Evolutionary conservation across 176 grass and related monocot genomes (phyloP), one percentile per base, ranked within the genome.

Genomic region (Cocos nucifera): DNA sequence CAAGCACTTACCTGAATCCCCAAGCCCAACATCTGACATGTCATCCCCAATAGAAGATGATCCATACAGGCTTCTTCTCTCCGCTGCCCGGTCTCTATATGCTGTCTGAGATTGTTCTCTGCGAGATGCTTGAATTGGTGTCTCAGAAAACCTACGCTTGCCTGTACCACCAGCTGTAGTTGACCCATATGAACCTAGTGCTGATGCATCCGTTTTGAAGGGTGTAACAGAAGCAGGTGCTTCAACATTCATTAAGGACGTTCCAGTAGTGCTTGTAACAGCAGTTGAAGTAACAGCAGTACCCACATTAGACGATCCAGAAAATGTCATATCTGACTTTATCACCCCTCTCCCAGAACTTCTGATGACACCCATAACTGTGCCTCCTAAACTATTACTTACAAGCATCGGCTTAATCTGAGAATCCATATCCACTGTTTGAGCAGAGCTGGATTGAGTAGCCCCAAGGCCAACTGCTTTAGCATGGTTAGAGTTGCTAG

Each of bases 71-170:
- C 18, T 98, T 56, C 94, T 71, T 83, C 94, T 92, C 75, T 98
- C 94, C 51, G 94, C 94, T 39, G 94, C 94, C 23, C 94, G 76
- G 52, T 98, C 94, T 92, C 94, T 92, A 49, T 98, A 98, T 48
- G 81, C 80, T 48, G 68, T 66, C 64, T 86, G 81, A 65, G 59
- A 51, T 58, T 69, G 73, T 50, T 76, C 73, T 56, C 67, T 77
- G 60, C 63, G 23, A 53, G 48, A 54, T 20, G 73, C 49, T 48
- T 77, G 79, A n/a, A 54, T 71, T 64, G 88, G 94, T 61, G 70
- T 83, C 68, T 98, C 94, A 23, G 93, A 98, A 80, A 98, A 98
- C 50, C 94, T 86, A 4, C 94, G 84, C 70, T 83, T 98, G 35
- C 78, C 94, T 67, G 73, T 80, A 49, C 66, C 84, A 66, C 66